These are phyloP conservation scores for Salix suchowensis DNA, from an alignment of 345 rosid species.

Conservation along the genomic window DNA sequence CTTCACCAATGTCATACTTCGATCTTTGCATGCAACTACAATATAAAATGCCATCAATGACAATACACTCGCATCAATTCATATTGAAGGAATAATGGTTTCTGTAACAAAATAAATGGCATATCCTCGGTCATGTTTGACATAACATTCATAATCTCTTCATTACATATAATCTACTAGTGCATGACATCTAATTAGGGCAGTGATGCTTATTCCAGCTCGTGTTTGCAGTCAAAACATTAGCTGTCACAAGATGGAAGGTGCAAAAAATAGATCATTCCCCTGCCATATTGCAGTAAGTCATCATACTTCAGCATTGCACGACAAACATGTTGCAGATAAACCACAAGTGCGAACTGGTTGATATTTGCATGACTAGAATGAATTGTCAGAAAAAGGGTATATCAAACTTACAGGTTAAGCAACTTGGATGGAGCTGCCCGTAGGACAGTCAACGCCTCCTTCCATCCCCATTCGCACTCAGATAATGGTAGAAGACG, in stretches of 20 bases:
- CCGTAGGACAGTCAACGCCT: constrained; percentile 76
- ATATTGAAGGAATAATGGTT: background rate
- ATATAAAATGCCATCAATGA: constrained; percentile 17
- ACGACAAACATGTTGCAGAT: background rate
- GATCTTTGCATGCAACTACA: constrained; percentile 95
- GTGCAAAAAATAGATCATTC: background rate
- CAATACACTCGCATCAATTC: background rate
- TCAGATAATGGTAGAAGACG: constrained; percentile 85
- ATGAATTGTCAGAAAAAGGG: constrained; percentile 10
- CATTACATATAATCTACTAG: background rate
- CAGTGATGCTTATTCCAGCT: background rate
- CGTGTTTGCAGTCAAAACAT: background rate
- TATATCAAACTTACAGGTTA: constrained; percentile 60
- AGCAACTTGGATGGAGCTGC: constrained; percentile 94
- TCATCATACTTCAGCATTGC: background rate
- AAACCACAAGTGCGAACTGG: constrained; percentile 10
- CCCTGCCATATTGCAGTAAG: background rate
- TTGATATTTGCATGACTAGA: background rate
- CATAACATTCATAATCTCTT: background rate
- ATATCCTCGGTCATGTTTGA: too few species aligned
- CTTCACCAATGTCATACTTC: constrained; percentile 90
- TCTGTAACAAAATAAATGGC: too few species aligned
- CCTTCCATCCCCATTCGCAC: constrained; percentile 87
- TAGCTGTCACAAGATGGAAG: background rate
- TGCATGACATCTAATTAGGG: background rate